Evolutionary conservation across 2,329 filamentous ascomycete species (phyloP).

Genomic region (Aspergillus clavatus): DNA sequence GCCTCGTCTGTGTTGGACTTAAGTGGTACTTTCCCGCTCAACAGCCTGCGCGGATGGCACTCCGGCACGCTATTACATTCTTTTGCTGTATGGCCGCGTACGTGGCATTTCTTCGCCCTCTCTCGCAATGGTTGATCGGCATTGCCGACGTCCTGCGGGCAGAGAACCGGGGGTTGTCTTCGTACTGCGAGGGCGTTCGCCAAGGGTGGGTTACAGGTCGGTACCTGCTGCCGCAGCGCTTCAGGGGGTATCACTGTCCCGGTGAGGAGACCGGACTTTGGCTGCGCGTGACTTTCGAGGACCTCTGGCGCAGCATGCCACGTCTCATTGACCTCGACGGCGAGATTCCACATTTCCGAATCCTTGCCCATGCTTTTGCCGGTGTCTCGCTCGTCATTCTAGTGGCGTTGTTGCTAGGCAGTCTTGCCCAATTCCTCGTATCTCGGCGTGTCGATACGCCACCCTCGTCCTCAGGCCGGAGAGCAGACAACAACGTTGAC

Average conservation of each 20-base stretch:
- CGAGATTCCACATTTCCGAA: constrained; percentile 8
- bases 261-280: constrained; percentile 11
- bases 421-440: too few relatives aligned
- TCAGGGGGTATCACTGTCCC: constrained; percentile 6
- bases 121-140: constrained; percentile 6
- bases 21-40: constrained; percentile 10
- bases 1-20: not conserved
- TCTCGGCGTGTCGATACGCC: not conserved
- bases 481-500: not conserved
- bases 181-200: constrained; percentile 7
- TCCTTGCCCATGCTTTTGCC: constrained; percentile 3
- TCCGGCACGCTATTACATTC: constrained; percentile 2
- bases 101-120: constrained; percentile 2
- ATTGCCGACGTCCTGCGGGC: constrained; percentile 2
- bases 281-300: constrained; percentile 2
- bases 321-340: constrained; percentile 2
- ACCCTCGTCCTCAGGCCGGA: not conserved
- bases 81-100: not conserved
- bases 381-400: constrained; percentile 1
- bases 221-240: not conserved
- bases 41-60: constrained; percentile 2
- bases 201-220: not conserved
- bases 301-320: constrained; percentile 1
- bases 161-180: not conserved
- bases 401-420: too few relatives aligned